These are phyloP conservation scores for Tephrocybe sp. DNA, from an alignment of 768 basidiomycete species.

Conservation along the genomic window DNA sequence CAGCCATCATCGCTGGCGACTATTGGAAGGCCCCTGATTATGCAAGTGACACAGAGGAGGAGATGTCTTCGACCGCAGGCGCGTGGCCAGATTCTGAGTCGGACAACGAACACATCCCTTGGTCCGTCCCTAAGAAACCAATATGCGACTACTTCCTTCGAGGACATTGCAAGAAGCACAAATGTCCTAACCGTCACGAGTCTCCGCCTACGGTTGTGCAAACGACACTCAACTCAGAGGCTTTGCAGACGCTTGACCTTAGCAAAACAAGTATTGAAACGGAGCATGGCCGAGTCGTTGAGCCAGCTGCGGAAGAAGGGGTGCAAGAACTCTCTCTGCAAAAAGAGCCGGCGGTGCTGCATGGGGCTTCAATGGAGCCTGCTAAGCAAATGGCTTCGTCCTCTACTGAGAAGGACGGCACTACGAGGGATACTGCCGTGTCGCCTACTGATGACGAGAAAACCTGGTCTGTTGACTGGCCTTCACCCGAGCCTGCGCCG, in stretches of 20 bases:
- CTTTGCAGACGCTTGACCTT: too few species aligned
- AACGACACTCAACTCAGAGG: too few species aligned
- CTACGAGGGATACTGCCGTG: not conserved
- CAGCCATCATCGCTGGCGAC: not conserved
- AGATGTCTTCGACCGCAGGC: not conserved
- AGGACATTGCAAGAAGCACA: constrained; percentile 7
- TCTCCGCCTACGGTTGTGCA: too few species aligned
- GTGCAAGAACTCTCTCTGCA: too few species aligned
- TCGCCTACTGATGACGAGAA: constrained; percentile 17
- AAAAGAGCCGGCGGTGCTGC: too few species aligned
- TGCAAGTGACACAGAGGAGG: not conserved
- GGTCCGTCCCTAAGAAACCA: constrained; percentile 1
- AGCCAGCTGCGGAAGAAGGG: too few species aligned
- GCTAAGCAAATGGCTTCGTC: not conserved
- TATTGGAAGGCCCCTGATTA: not conserved
- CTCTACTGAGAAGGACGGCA: not conserved
- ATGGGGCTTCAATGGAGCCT: not conserved
- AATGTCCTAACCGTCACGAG: constrained; percentile 7
- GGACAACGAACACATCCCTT: constrained; percentile 7
- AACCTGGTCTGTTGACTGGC: constrained; percentile 18
- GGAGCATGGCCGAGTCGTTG: too few species aligned
- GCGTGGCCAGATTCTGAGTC: constrained; percentile 7
- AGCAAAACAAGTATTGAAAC: too few species aligned
- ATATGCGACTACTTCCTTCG: constrained; percentile 5
- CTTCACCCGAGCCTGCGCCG: constrained; percentile 9